Evolutionary conservation across 176 grass and related monocot genomes (phyloP).

Genomic region (Juncus inflexus): DNA sequence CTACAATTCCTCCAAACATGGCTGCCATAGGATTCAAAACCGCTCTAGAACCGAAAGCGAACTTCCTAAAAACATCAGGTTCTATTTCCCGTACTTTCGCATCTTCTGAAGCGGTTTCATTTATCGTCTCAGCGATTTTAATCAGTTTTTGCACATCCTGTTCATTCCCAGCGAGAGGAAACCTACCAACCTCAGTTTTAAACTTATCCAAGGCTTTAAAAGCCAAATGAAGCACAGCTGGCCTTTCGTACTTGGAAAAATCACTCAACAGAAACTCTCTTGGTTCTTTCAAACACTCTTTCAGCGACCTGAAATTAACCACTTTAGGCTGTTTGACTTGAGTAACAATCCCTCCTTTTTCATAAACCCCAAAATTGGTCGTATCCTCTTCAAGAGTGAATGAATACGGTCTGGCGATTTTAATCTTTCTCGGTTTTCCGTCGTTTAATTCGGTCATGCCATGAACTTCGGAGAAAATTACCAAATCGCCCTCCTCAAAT

Average conservation of each 20-base stretch:
- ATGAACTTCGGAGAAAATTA: slow-evolving; percentile 68
- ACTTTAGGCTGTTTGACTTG: slow-evolving; percentile 53
- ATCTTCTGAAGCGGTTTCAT: slow-evolving; percentile 42
- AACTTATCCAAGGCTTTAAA: slow-evolving; percentile 79
- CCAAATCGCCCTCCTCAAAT: slow-evolving; percentile 56
- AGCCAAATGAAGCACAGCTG: slow-evolving; percentile 55
- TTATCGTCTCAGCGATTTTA: slow-evolving; percentile 44
- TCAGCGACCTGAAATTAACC: slow-evolving; percentile 57
- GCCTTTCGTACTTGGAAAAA: slow-evolving; percentile 53
- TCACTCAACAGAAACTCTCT: slow-evolving; percentile 62
- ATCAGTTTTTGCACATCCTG: slow-evolving; percentile 55
- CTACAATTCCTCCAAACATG: slow-evolving; percentile 74
- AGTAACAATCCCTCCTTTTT: slow-evolving; percentile 69
- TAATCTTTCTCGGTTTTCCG: slow-evolving; percentile 62
- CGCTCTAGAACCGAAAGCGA: slow-evolving; percentile 71
- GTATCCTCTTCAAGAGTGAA: slow-evolving; percentile 62
- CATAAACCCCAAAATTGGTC: slow-evolving; percentile 50
- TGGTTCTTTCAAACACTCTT: slow-evolving; percentile 61
- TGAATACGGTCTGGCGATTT: slow-evolving; percentile 34
- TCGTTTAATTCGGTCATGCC: slow-evolving; percentile 81
- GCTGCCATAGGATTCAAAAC: slow-evolving; percentile 82
- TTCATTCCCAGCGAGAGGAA: slow-evolving; percentile 43
- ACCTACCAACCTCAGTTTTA: slow-evolving; percentile 46
- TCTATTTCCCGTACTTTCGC: slow-evolving; percentile 45
- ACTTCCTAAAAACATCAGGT: slow-evolving; percentile 40